These are phyloP conservation scores for Kodamaea arcana DNA, from an alignment of 1,139 yeast genomes.

Conservation along the genomic window DNA sequence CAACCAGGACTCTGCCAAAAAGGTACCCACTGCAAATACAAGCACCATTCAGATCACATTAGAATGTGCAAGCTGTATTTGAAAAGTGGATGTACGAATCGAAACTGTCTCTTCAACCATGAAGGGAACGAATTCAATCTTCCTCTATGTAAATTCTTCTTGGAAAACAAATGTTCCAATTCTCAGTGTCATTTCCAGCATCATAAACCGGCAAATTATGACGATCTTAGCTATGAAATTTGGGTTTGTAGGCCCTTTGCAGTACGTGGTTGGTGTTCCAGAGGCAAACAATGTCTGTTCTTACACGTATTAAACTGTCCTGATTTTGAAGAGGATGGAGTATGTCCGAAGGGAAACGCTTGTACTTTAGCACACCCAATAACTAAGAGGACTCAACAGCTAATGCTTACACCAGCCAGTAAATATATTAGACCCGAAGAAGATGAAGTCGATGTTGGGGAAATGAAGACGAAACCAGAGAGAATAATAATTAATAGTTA, in stretches of 20 bases:
- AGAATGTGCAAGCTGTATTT: conserved; percentile 53
- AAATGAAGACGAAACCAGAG: conserved; percentile 19
- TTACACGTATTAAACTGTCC: conserved; percentile 67
- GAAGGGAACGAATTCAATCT: conserved; percentile 56
- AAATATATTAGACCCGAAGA: conserved; percentile 18
- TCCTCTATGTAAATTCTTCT: conserved; percentile 58
- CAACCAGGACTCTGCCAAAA: conserved; percentile 48
- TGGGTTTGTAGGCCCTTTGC: conserved; percentile 66
- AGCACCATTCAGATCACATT: conserved; percentile 49
- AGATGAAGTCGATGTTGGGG: conserved; percentile 30
- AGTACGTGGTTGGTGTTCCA: conserved; percentile 61
- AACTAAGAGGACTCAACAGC: conserved; percentile 26
- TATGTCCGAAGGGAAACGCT: conserved; percentile 46
- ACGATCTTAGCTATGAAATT: conserved; percentile 37
- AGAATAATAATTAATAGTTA: conserved; percentile 28
- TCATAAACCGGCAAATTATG: conserved; percentile 29
- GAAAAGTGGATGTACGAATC: conserved; percentile 42
- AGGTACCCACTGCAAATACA: conserved; percentile 50
- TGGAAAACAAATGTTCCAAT: conserved; percentile 52
- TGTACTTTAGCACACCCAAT: conserved; percentile 49
- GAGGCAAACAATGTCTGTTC: conserved; percentile 56
- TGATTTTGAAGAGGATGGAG: conserved; percentile 58
- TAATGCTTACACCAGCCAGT: conserved; percentile 20
- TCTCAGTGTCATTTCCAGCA: conserved; percentile 54
- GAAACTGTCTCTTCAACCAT: conserved; percentile 56